Percentiles rank a stretch among this genome's conserved stretches.
Conservation (phyloP, 495 filamentous ascomycete species). For the Penicillium canescens region DNA sequence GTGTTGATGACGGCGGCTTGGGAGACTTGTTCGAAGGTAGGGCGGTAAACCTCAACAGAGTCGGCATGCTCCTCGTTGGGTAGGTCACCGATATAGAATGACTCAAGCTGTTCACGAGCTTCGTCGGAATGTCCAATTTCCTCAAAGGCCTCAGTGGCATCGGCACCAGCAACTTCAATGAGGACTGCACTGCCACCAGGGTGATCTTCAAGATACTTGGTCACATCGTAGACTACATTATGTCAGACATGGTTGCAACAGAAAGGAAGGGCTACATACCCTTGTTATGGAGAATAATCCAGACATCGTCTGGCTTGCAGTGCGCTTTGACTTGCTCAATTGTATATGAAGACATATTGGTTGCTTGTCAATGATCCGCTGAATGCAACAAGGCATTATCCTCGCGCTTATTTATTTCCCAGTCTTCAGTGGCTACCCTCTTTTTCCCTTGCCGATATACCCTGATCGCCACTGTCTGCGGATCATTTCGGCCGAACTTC, state of each 20-base stretch:
- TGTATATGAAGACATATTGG: too few relatives aligned
- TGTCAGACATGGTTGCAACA: too few relatives aligned
- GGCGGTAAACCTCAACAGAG: conserved; percentile 20
- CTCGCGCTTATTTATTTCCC: too few relatives aligned
- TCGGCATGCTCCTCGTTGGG: conserved; percentile 24
- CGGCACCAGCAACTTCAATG: conserved; percentile 48
- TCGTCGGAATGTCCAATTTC: conserved; percentile 56
- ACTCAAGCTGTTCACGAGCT: conserved; percentile 31
- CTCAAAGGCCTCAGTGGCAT: conserved; percentile 54
- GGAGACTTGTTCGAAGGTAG: conserved; percentile 20
- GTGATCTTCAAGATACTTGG: conserved; percentile 52
- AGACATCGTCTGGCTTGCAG: conserved; percentile 33
- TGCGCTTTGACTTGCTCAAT: conserved; percentile 26
- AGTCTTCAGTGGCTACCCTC: too few relatives aligned
- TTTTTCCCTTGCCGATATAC: too few relatives aligned
- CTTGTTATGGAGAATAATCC: conserved; percentile 51
- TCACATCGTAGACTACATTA: conserved; percentile 55
- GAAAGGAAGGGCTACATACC: too few relatives aligned
- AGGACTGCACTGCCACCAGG: conserved; percentile 54
- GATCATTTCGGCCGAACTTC: too few relatives aligned
- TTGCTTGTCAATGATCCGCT: too few relatives aligned
- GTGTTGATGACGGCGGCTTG: conserved; percentile 17
- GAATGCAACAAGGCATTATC: too few relatives aligned
- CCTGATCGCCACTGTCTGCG: too few relatives aligned
- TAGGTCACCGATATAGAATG: conserved; percentile 23